phyloP scores from a whole-genome alignment of 148 eudicot species.

The Cornus kousa region DNA sequence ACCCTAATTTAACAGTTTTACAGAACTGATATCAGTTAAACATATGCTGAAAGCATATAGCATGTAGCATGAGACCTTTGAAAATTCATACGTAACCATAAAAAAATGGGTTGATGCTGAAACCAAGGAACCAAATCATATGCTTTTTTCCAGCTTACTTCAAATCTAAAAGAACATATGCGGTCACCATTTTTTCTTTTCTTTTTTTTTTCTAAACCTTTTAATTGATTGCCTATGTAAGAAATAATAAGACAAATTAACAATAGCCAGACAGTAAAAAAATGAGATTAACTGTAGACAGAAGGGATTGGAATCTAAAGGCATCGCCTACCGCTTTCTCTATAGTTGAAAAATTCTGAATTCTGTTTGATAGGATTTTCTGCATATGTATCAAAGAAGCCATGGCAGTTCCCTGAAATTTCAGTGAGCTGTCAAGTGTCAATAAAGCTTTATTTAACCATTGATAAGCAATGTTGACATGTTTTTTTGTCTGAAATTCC shows the following conservation, averaged over 20 bases:
- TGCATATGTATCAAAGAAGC: slow-evolving; percentile 93
- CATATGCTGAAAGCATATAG: no score
- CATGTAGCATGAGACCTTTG: no score
- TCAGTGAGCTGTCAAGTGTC: neutral
- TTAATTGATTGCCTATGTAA: neutral
- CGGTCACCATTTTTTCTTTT: neutral
- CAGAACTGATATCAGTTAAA: no score
- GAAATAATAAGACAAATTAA: neutral
- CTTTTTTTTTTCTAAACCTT: no score
- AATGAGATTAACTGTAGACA: neutral
- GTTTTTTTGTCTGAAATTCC: slow-evolving; percentile 6
- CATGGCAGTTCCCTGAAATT: slow-evolving; percentile 90
- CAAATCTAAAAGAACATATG: neutral
- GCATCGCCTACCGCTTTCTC: slow-evolving; percentile 79
- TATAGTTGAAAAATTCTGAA: slow-evolving; percentile 65
- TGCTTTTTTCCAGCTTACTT: neutral
- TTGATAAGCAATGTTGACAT: neutral
- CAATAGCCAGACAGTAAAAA: neutral
- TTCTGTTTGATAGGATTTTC: slow-evolving; percentile 70
- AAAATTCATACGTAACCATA: no score
- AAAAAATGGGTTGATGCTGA: no score
- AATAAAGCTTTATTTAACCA: neutral
- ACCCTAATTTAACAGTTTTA: no score
- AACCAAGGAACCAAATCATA: no score
- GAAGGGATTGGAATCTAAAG: neutral